phyloP scores from a whole-genome alignment of 441 rosid genomes.

The Syzygium malaccense region DNA sequence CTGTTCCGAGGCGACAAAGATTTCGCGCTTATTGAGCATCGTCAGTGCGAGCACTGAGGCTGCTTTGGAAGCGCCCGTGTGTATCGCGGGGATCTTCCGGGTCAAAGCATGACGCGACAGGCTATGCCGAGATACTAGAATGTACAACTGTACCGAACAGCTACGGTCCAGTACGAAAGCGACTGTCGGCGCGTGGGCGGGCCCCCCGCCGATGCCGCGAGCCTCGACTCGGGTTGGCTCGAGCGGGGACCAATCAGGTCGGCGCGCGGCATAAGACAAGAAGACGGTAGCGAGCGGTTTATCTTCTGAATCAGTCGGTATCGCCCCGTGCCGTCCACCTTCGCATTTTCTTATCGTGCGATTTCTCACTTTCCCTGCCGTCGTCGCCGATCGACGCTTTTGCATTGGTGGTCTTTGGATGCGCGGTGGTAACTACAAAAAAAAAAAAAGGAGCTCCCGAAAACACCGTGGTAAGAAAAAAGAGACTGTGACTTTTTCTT shows the following conservation, averaged over 20 bases:
- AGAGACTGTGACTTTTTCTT: fast-evolving
- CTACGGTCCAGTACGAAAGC: background rate
- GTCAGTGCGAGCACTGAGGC: background rate
- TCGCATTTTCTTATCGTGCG: too few relatives aligned
- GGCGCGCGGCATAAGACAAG: too few relatives aligned
- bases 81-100: fast-evolving
- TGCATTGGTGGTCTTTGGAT: too few relatives aligned
- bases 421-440: too few relatives aligned
- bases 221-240: fast-evolving
- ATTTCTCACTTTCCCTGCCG: too few relatives aligned
- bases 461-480: background rate
- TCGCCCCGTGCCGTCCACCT: too few relatives aligned
- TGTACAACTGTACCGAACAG: background rate
- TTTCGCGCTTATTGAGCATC: fast-evolving
- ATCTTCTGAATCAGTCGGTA: too few relatives aligned
- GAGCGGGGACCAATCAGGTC: too few relatives aligned
- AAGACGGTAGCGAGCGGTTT: too few relatives aligned
- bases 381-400: too few relatives aligned
- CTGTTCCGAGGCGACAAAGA: background rate
- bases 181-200: too few relatives aligned
- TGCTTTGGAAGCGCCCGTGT: background rate
- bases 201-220: too few relatives aligned
- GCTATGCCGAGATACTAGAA: fast-evolving
- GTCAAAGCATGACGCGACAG: fast-evolving
- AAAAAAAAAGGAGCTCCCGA: background rate